Base-by-base conservation (phyloP, 1,139 yeast genomes). In the Insectozyma bohioensis region DNA sequence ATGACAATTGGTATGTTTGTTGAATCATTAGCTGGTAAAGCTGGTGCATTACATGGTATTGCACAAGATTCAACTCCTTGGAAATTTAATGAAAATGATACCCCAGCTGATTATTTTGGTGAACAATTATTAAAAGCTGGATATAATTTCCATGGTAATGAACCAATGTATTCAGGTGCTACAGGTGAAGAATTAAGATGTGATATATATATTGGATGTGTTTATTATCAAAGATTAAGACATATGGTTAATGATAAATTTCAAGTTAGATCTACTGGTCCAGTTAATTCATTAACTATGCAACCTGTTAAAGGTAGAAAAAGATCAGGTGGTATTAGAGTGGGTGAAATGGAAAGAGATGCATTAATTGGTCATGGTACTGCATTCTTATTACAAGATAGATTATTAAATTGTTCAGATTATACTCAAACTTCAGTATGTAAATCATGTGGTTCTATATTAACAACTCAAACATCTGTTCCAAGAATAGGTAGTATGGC, bases 1-100 rank as follows among this genome's bases (percentile, higher is more conserved):
- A 92, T 92, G 99, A 92, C 99, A 15, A 92, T 92, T 62, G 99
- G 98, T 69, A 92, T 92, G 98, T 92, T 92, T 67, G 97, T 92
- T 31, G 99, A 92, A 64, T 84, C 95, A 37, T 67, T 92, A 42
- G 98, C 98, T 11, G 98, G 98, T 53, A 92, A 92, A 61, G 95
- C 98, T 5, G 98, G 98, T 59, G 96, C 97, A 8, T 67, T 94
- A 54, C 98, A 92, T 51, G 99, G 99, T 52, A 82, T 88, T 54
- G 95, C 97, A 2, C 97, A 92, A 53, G 98, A 92, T 56, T 80
- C 95, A 25, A 92, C 98, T 0, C 99, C 99, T 29, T 92, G 96
- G 95, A 82, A 76, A 51, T 92, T 90, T 58, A 78, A 78, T 50
- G 99, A 92, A 63, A 68, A 75, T 39, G 95, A 92, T 58, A 90